Conservation (phyloP, 306 rosid genomes). For the Vicia villosa region DNA sequence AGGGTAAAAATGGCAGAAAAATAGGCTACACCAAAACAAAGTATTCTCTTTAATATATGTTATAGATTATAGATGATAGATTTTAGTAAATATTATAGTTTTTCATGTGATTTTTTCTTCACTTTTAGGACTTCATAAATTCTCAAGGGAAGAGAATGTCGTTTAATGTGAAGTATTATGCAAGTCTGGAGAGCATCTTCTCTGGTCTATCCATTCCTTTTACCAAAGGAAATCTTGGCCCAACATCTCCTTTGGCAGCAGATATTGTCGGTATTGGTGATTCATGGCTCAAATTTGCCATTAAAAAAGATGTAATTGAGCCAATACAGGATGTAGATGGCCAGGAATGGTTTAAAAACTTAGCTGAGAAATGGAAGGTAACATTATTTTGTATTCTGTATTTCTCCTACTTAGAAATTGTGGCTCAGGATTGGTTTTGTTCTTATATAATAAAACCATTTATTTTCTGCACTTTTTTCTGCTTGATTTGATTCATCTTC, state of each 20-base stretch:
- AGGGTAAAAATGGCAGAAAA: no score
- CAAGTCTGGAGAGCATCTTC: constrained; percentile 69
- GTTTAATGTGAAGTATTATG: constrained; percentile 61
- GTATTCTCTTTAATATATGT: no score
- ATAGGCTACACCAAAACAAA: no score
- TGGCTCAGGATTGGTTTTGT: not conserved
- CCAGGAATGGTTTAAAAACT: constrained; percentile 84
- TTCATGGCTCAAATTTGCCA: constrained; percentile 83
- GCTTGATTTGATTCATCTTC: constrained; percentile 20
- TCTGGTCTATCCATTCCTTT: constrained; percentile 62
- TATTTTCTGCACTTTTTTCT: constrained; percentile 24
- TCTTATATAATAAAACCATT: constrained; percentile 2
- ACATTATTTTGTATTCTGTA: constrained; percentile 42
- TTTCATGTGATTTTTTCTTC: constrained; percentile 34
- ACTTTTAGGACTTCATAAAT: constrained; percentile 71
- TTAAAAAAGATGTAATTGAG: constrained; percentile 66
- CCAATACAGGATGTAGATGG: constrained; percentile 73
- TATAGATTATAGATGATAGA: not conserved
- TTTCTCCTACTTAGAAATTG: constrained; percentile 18
- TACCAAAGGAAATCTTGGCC: constrained; percentile 49
- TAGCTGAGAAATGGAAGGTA: constrained; percentile 92
- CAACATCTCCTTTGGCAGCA: constrained; percentile 72
- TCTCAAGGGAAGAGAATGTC: constrained; percentile 80
- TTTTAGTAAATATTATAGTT: constrained; percentile 9
- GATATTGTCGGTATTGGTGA: constrained; percentile 84